Evolutionary conservation across 495 filamentous ascomycete genomes (phyloP).

Genomic region (Talaromyces wortmannii): DNA sequence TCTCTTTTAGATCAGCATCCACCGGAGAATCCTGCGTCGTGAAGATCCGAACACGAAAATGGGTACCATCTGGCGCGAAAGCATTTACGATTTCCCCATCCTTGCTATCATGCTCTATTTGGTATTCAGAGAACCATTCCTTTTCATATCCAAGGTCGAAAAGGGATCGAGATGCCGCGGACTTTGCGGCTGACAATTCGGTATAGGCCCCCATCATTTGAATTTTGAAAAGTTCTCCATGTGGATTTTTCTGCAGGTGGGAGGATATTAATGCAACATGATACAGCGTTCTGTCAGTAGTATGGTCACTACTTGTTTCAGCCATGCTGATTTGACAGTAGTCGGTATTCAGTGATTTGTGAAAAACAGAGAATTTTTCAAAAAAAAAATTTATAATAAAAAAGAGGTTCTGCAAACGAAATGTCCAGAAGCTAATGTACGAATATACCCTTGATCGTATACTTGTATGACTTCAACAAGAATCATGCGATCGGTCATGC

Average conservation of each 20-base stretch:
- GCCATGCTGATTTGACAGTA: no score
- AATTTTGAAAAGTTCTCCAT: constrained; percentile 8
- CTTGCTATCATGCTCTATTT: constrained; percentile 2
- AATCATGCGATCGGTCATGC: no score
- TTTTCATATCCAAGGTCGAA: constrained; percentile 13
- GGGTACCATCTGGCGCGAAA: constrained; percentile 10
- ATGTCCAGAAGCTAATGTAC: no score
- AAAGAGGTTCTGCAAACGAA: no score
- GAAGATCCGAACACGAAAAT: constrained; percentile 11
- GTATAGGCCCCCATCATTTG: constrained; percentile 14
- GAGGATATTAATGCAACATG: constrained; percentile 9
- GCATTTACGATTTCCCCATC: constrained; percentile 9
- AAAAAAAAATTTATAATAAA: no score
- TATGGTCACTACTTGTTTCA: no score
- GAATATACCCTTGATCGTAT: no score
- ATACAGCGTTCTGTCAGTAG: no score
- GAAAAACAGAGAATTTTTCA: no score
- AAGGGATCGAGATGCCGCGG: constrained; percentile 13
- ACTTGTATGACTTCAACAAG: no score
- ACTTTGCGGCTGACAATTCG: constrained; percentile 9
- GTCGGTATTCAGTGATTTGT: no score
- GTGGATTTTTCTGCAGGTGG: constrained; percentile 6
- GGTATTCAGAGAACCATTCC: constrained; percentile 13
- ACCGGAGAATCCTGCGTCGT: constrained; percentile 1
- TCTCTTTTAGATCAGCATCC: background rate